phyloP scores from a whole-genome alignment of 306 rosid genomes.

The Spatholobus suberectus region DNA sequence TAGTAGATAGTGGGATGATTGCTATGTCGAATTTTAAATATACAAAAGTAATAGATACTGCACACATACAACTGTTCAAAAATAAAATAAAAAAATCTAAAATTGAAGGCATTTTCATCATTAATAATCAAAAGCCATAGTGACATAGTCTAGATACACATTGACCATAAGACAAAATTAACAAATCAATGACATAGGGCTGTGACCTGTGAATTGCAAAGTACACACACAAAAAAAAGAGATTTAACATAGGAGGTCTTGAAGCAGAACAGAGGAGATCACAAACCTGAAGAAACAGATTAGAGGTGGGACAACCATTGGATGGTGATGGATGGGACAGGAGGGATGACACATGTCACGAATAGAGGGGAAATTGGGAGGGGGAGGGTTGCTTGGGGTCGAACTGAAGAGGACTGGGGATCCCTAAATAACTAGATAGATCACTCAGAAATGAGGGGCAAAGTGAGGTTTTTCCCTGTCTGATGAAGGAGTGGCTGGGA shows the following conservation, averaged over 20 bases:
- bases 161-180: background rate
- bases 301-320: background rate
- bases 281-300: background rate
- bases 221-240: background rate
- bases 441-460: background rate
- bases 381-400: background rate
- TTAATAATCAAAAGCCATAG: background rate
- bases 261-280: background rate
- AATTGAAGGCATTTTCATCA: background rate
- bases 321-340: background rate
- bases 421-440: background rate
- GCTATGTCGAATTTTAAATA: background rate
- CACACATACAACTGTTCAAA: background rate
- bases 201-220: background rate
- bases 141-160: background rate
- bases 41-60: constrained; percentile 3
- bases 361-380: background rate
- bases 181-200: background rate
- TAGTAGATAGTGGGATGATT: background rate
- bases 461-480: background rate
- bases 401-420: background rate
- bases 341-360: background rate
- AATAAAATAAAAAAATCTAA: background rate
- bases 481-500: background rate
- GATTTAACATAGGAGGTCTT: background rate